Base-by-base conservation (phyloP, 306 rosid genomes). In the Glycyrrhiza uralensis region DNA sequence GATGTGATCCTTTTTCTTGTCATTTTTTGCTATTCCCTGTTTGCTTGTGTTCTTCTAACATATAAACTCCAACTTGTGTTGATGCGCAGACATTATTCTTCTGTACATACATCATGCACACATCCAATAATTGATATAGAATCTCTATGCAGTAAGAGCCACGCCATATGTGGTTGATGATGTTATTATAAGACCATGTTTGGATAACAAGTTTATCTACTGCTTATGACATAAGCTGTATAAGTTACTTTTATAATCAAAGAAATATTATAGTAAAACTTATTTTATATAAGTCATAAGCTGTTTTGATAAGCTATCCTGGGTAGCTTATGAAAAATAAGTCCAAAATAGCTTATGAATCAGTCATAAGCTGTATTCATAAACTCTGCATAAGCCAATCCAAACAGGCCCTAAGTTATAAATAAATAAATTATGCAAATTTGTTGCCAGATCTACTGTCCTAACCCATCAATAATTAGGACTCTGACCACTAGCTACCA, bases 391-490 rank as follows among this genome's bases (percentile, higher is more conserved):
- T n/a, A n/a, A n/a, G n/a, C n/a, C n/a, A n/a, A n/a, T n/a, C n/a
- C n/a, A n/a, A n/a, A n/a, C n/a, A n/a, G n/a, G n/a, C n/a, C n/a
- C 10, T 26, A 45, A 69, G 68, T 12, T 71, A 46, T 11, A 33
- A 71, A 29, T 42, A 56, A 54, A 26, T 18, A 36, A 57, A 18
- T 33, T 44, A 38, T 17, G 5, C 41, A 35, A 74, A 22, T 17
- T 47, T 47, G 54, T 33, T 49, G 56, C 64, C 51, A 62, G 84
- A 87, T 83, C 81, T 79, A 78, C 62, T 65, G 36, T 77, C 36
- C 70, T 79, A 76, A 72, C 67, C 72, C 74, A 67, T 51, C 70
- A 72, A 70, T 77, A 80, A 81, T 76, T 69, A 64, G 77, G 44
- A 36, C 6, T 26, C 19, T 20, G 20, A 66, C 35, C 69, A 41